Conservation (phyloP, 345 rosid genomes). For the Carallia brachiata region DNA sequence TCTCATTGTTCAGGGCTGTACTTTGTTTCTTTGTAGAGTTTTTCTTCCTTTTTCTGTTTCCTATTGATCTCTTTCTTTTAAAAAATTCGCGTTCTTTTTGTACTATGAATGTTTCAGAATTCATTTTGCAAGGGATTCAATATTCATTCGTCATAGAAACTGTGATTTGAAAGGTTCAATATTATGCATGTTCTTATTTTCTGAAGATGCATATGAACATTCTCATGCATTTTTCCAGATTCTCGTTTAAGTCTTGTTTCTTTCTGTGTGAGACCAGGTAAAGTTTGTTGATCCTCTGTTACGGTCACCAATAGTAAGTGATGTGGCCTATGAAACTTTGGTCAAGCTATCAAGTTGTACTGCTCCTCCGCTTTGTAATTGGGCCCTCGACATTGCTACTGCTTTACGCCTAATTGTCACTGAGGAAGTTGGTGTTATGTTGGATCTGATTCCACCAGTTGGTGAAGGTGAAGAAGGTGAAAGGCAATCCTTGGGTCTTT, state of each 20-base stretch:
- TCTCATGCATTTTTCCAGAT: neutral
- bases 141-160: neutral
- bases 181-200: neutral
- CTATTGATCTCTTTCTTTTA: neutral
- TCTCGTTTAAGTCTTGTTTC: neutral
- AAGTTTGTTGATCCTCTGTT: slow-evolving; percentile 80
- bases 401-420: slow-evolving; percentile 70
- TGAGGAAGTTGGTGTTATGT: slow-evolving; percentile 53
- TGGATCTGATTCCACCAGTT: slow-evolving; percentile 45
- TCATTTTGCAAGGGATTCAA: neutral
- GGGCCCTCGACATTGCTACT: slow-evolving; percentile 94
- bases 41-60: too few relatives aligned
- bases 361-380: slow-evolving; percentile 76
- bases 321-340: slow-evolving; percentile 71
- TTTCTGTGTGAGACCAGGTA: slow-evolving; percentile 46
- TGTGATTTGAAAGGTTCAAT: neutral
- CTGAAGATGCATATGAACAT: too few relatives aligned
- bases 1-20: too few relatives aligned
- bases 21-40: too few relatives aligned
- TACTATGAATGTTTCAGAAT: neutral
- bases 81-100: neutral
- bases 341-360: slow-evolving; percentile 86
- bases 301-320: slow-evolving; percentile 74
- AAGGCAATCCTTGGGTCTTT: slow-evolving; percentile 56
- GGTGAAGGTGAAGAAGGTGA: slow-evolving; percentile 50